phyloP scores from a whole-genome alignment of 306 rosid species.

The Inga oerstediana region DNA sequence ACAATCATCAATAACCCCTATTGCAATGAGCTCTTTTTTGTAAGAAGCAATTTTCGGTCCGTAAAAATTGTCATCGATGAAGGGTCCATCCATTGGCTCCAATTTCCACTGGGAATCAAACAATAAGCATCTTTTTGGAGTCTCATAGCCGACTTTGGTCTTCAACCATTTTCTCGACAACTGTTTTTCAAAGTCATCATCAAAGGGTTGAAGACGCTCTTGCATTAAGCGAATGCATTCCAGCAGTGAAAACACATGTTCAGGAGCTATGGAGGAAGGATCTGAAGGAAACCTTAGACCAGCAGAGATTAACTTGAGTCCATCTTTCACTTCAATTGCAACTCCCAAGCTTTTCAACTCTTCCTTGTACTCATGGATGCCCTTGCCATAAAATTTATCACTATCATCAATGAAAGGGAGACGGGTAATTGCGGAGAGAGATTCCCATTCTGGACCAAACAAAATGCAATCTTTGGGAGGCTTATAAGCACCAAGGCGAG shows the following conservation, averaged over 20 bases:
- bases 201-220: conserved; percentile 15
- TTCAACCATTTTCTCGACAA: conserved; percentile 64
- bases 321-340: conserved; percentile 47
- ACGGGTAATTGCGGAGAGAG: conserved; percentile 52
- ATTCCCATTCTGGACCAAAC: conserved; percentile 63
- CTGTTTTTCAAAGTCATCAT: conserved; percentile 35
- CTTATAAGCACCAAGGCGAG: conserved; percentile 45
- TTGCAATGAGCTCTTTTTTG: conserved; percentile 51
- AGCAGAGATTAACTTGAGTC: conserved; percentile 46
- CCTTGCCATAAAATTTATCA: conserved; percentile 46
- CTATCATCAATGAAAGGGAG: conserved; percentile 77
- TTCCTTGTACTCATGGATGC: conserved; percentile 44
- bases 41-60: conserved; percentile 47
- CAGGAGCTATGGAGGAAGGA: conserved; percentile 40
- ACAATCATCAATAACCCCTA: conserved; percentile 56
- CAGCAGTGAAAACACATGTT: conserved; percentile 55
- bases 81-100: conserved; percentile 65
- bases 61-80: conserved; percentile 59
- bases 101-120: conserved; percentile 50
- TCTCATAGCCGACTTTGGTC: conserved; percentile 57
- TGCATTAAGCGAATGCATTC: conserved; percentile 45
- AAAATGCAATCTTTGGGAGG: conserved; percentile 65
- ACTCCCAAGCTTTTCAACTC: conserved; percentile 71
- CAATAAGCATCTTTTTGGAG: conserved; percentile 58
- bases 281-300: conserved; percentile 49